Evolutionary conservation across 805 yeast species (phyloP).

Genomic region (Kluyveromyces aestuarii): DNA sequence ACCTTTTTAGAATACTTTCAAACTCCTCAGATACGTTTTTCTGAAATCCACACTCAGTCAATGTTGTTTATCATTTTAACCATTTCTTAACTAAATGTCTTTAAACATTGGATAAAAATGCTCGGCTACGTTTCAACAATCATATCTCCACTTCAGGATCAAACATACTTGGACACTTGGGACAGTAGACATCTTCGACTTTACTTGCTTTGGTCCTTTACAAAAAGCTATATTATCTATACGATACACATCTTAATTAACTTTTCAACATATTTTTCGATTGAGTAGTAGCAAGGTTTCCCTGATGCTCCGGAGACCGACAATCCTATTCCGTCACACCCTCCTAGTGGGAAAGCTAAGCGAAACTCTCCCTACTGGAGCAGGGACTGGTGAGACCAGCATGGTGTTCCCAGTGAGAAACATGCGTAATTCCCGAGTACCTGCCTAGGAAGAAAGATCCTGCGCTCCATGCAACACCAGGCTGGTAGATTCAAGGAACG

Average conservation of each 20-base stretch:
- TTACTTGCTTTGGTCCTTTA: slow-evolving; percentile 7
- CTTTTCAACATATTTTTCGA: neutral
- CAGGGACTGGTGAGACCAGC: no score
- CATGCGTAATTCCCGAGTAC: no score
- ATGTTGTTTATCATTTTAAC: neutral
- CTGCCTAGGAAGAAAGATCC: no score
- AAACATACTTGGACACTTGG: slow-evolving; percentile 85
- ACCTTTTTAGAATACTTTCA: no score
- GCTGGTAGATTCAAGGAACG: no score
- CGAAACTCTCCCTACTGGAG: no score
- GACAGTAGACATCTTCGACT: slow-evolving; percentile 54
- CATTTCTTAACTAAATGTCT: neutral
- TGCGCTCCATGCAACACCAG: no score
- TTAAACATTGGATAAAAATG: neutral
- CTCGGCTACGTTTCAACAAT: neutral
- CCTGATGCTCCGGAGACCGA: neutral
- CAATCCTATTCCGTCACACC: neutral
- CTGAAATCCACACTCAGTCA: no score
- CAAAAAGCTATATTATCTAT: neutral
- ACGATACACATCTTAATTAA: neutral
- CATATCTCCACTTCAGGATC: neutral
- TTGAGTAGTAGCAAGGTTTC: neutral
- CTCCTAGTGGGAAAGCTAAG: neutral
- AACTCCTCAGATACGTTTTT: no score
- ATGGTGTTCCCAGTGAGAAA: no score